Base-by-base conservation (phyloP, 2,329 filamentous ascomycete genomes). In the Fusarium virguliforme region DNA sequence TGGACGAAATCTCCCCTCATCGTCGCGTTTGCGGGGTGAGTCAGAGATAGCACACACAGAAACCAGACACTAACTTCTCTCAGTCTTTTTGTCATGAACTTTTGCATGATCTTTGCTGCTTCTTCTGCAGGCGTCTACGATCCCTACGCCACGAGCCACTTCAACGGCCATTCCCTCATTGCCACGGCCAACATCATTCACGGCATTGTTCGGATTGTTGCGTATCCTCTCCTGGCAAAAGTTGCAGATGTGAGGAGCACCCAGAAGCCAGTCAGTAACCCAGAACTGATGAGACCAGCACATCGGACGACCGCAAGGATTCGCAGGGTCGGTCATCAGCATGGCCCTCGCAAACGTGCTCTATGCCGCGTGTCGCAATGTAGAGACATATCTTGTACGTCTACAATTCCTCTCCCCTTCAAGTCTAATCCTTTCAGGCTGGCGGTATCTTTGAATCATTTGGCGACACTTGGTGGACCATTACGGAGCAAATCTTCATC, bases 71-170 rank as follows among this genome's bases (percentile, higher is more conserved):
- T 43, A 9, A 69, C 13, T 1, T 1, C 1, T 3, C 0, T 4
- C 13, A 72, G 70, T 35, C 57, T 72, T 24, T 54, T 72, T 4
- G 12, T 72, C 1, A 72, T 72, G 70, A 72, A 70, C 54, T 72
- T 73, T 8, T 72, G 67, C 9, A 72, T 72, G 70, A 70, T 70
- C 6, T 8, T 72, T 6, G 64, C 67, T 1, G 70, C 70, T 2
- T 73, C 72, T 9, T 71, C 70, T 0, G 67, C 69, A 0, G 70
- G 72, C 8, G 70, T 72, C 1, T 73, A 73, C 9, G 70, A 72
- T 8, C 70, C 70, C 0, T 72, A 72, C 10, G 70, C 70, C 2
- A 72, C 70, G 0, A 72, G 70, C 4, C 67, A 73, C 15, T 72
- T 72, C 13, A 48, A 73, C 1, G 67, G 60, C 0, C 70, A 72